phyloP scores from a whole-genome alignment of 176 grass and related monocot genomes.

The Melocanna baccifera region DNA sequence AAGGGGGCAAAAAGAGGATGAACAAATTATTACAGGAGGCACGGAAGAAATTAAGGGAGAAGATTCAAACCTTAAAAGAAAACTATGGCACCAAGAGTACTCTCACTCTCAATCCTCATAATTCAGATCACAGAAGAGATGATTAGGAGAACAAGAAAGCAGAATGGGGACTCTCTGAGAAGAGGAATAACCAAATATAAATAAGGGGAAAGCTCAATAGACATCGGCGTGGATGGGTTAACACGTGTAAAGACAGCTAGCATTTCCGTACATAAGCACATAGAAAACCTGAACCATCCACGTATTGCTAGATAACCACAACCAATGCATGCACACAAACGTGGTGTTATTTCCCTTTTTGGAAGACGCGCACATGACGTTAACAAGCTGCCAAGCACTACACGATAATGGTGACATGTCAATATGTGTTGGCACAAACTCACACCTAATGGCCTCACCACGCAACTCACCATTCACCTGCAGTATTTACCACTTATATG shows the following conservation, averaged over 20 bases:
- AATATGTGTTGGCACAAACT: slow-evolving; percentile 10
- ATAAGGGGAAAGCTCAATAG: neutral
- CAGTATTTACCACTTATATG: neutral
- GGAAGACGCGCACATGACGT: neutral
- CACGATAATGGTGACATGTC: neutral
- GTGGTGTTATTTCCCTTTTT: slow-evolving; percentile 3
- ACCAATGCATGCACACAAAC: slow-evolving; percentile 19
- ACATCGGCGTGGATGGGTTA: neutral
- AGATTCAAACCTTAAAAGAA: neutral
- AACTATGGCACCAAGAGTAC: neutral
- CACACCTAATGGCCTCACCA: neutral
- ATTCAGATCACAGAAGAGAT: slow-evolving; percentile 15
- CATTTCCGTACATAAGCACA: neutral
- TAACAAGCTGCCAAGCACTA: neutral
- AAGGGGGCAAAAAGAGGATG: neutral
- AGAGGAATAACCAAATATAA: neutral
- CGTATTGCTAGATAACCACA: neutral
- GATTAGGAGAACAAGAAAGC: neutral
- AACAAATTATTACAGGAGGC: slow-evolving; percentile 4
- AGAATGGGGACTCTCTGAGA: slow-evolving; percentile 7
- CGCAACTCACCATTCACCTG: neutral
- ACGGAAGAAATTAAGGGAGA: neutral
- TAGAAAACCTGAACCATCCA: slow-evolving; percentile 1
- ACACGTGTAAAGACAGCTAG: neutral
- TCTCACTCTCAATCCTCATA: slow-evolving; percentile 6